Evolutionary conservation across 176 grass and related monocot genomes (phyloP).

Genomic region (Oryza nivara): DNA sequence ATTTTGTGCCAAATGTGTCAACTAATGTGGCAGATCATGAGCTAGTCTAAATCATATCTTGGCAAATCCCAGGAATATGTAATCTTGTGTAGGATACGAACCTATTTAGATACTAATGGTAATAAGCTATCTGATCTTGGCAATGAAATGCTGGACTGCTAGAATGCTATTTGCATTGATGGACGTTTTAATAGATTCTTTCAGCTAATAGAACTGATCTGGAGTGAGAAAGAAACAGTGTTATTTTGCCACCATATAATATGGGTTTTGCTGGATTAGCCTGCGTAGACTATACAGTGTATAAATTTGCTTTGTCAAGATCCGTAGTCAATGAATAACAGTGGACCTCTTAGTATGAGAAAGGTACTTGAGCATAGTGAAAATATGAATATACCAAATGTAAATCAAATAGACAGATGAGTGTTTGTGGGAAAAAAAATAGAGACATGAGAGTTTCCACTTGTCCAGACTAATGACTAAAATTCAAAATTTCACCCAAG

Average conservation of each 20-base stretch:
- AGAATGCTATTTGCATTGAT: not conserved
- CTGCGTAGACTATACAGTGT: not conserved
- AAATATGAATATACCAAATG: slow-evolving; percentile 3
- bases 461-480: not conserved
- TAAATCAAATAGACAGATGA: not conserved
- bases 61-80: not conserved
- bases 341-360: not conserved
- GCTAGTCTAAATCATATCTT: not conserved
- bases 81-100: slow-evolving; percentile 29
- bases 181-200: slow-evolving; percentile 7
- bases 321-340: slow-evolving; percentile 8
- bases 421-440: not conserved
- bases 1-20: not conserved
- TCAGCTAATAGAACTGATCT: not conserved
- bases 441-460: not conserved
- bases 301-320: not conserved
- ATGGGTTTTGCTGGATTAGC: not conserved
- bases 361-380: not conserved
- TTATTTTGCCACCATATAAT: not conserved
- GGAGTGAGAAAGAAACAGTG: slow-evolving; percentile 1
- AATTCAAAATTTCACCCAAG: not conserved
- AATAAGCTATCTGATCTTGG: not conserved
- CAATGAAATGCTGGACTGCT: not conserved
- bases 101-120: not conserved
- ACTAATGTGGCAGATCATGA: slow-evolving; percentile 20